These are phyloP conservation scores for Polytrichum commune DNA, from an alignment of 225 moss, liverwort and hornwort species.

Conservation along the genomic window DNA sequence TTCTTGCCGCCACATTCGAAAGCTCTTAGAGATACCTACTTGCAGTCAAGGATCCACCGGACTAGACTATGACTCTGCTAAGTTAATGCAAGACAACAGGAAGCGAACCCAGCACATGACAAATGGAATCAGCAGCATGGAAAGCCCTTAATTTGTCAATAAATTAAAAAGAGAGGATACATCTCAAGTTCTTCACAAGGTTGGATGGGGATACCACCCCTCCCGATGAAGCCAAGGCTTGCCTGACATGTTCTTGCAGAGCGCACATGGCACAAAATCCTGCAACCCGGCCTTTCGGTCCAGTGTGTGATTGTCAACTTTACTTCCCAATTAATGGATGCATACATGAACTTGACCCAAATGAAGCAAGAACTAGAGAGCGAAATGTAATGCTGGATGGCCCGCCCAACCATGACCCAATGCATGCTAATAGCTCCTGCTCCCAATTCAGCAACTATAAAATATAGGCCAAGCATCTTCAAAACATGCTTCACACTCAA, in stretches of 20 bases:
- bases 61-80: background rate
- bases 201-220: constrained; percentile 64
- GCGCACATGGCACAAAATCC: constrained; percentile 82
- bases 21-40: constrained; percentile 65
- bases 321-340: background rate
- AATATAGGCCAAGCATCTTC: too few relatives aligned
- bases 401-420: too few relatives aligned
- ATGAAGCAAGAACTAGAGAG: background rate
- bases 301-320: constrained; percentile 9
- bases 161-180: constrained; percentile 38
- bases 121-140: background rate
- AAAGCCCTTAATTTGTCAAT: background rate
- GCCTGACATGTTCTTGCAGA: constrained; percentile 70
- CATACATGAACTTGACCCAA: background rate
- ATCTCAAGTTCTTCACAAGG: constrained; percentile 68
- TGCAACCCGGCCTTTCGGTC: constrained; percentile 55
- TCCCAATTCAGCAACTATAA: too few relatives aligned
- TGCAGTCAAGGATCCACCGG: constrained; percentile 31
- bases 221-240: constrained; percentile 56
- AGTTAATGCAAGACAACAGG: background rate
- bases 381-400: too few relatives aligned
- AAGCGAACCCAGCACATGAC: background rate
- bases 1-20: constrained; percentile 77
- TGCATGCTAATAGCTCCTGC: too few relatives aligned
- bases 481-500: too few relatives aligned